These are phyloP conservation scores for Limnanthes douglasii DNA, from an alignment of 345 rosid genomes.

Conservation along the genomic window DNA sequence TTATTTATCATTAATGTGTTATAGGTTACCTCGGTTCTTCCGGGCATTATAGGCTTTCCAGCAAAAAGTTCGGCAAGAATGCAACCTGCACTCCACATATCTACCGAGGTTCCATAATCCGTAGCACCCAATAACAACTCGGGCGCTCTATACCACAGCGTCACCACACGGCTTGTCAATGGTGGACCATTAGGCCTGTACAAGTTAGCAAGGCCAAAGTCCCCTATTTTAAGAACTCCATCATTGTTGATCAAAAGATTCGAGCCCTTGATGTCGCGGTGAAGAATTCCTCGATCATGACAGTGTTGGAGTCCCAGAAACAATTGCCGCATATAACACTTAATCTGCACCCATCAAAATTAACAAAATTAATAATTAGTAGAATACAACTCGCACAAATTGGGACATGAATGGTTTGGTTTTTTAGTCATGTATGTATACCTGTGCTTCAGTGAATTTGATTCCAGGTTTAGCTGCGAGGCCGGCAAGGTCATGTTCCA, in stretches of 20 bases:
- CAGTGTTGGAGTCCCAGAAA: constrained; percentile 73
- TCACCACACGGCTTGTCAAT: constrained; percentile 75
- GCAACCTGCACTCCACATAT: constrained; percentile 91
- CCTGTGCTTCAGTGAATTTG: constrained; percentile 68
- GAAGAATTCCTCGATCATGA: constrained; percentile 70
- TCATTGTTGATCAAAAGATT: constrained; percentile 52
- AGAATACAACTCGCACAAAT: background rate
- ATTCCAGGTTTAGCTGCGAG: constrained; percentile 47
- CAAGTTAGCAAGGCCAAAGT: constrained; percentile 67
- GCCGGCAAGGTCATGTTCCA: constrained; percentile 57
- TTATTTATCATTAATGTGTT: background rate
- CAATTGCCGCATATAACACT: constrained; percentile 73
- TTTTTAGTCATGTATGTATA: background rate
- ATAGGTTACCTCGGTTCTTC: constrained; percentile 66
- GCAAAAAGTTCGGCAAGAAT: constrained; percentile 62
- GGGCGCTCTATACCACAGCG: constrained; percentile 90
- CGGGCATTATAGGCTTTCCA: constrained; percentile 79
- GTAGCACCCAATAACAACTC: constrained; percentile 64
- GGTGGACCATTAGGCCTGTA: constrained; percentile 37
- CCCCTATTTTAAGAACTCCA: constrained; percentile 68
- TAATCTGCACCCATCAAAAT: constrained; percentile 54
- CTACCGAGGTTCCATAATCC: constrained; percentile 76
- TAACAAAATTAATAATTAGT: no score
- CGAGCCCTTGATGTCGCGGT: constrained; percentile 75
- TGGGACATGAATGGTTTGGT: background rate